Evolutionary conservation across 192 early-diverging fungal species (phyloP).

Genomic region (Glomus cerebriforme): DNA sequence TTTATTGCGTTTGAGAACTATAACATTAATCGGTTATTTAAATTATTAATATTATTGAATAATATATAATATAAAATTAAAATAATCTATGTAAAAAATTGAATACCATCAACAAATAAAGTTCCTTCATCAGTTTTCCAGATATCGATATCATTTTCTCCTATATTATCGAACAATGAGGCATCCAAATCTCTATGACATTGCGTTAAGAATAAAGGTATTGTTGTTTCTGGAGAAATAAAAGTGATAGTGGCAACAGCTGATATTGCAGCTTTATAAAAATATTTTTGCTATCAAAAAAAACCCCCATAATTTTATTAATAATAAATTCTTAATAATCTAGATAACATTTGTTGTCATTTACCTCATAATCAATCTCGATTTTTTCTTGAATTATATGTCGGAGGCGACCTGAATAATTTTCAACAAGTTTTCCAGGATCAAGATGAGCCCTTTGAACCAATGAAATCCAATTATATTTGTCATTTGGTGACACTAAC

Average conservation of each 20-base stretch:
- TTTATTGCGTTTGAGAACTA: slow-evolving; percentile 57
- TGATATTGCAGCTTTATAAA: slow-evolving; percentile 65
- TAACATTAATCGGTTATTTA: background rate
- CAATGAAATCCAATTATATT: slow-evolving; percentile 85
- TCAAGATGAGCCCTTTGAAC: slow-evolving; percentile 74
- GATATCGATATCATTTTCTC: slow-evolving; percentile 62
- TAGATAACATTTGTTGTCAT: background rate
- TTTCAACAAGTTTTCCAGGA: slow-evolving; percentile 63
- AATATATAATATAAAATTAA: background rate
- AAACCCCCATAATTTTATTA: slow-evolving; percentile 40
- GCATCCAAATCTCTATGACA: slow-evolving; percentile 52
- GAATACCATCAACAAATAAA: slow-evolving; percentile 63
- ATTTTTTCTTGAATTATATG: slow-evolving; percentile 50
- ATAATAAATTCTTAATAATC: slow-evolving; percentile 23
- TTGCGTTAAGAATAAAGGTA: slow-evolving; percentile 51
- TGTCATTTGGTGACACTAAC: slow-evolving; percentile 59
- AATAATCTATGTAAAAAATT: background rate
- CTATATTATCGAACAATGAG: slow-evolving; percentile 52
- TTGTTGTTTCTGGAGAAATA: slow-evolving; percentile 55
- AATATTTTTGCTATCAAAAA: slow-evolving; percentile 39
- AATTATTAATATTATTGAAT: background rate
- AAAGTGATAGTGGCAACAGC: slow-evolving; percentile 65
- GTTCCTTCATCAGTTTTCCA: slow-evolving; percentile 72
- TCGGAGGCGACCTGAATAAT: slow-evolving; percentile 44
- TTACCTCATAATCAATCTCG: slow-evolving; percentile 38